Evolutionary conservation across 306 rosid species (phyloP), one percentile per base, ranked within the genome.

Genomic region (Trichosanthes cucumerina): DNA sequence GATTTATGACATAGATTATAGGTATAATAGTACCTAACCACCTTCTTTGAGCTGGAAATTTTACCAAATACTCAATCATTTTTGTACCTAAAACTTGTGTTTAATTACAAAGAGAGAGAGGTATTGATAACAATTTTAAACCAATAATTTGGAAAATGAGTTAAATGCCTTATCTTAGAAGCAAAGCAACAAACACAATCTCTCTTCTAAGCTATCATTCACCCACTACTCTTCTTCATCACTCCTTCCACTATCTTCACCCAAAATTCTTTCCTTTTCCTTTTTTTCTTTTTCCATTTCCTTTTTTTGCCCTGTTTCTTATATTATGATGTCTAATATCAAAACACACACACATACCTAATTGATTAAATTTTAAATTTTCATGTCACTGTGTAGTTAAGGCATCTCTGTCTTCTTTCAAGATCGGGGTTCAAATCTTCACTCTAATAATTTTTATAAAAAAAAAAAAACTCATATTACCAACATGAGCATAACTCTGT

Each of bases 141-240:
- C 47, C 75, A 69, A 70, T 43, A 23, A 44, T 44, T 43, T 70
- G 36, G 41, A 2, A 73, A 50, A 57, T 57, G 14, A 19, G 41
- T 54, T 59, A 57, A 57, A 79, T 73, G 41, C 5, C 91, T 93
- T 93, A 56, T 46, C 93, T 89, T 91, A 50, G 81, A 92, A 88
- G 93, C 81, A 82, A 92, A 89, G 92, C 86, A 43, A 90, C 57
- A 89, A 59, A 50, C 33, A 84, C 81, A 57, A 23, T 62, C 58
- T 47, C 34, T 21, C 31, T 70, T 47, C 38, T 70, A 41, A 33
- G 52, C 44, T 26, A 78, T 52, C 43, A 38, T 77, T 58, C 65
- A 62, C 80, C 86, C 85, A 80, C 87, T 75, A 38, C 78, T 44
- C 46, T 69, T 74, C 79, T 56, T 79, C 84, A 16, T 79, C 65